These are phyloP conservation scores for Cyberlindnera bimundalis DNA, from an alignment of 805 yeast species.

Conservation along the genomic window DNA sequence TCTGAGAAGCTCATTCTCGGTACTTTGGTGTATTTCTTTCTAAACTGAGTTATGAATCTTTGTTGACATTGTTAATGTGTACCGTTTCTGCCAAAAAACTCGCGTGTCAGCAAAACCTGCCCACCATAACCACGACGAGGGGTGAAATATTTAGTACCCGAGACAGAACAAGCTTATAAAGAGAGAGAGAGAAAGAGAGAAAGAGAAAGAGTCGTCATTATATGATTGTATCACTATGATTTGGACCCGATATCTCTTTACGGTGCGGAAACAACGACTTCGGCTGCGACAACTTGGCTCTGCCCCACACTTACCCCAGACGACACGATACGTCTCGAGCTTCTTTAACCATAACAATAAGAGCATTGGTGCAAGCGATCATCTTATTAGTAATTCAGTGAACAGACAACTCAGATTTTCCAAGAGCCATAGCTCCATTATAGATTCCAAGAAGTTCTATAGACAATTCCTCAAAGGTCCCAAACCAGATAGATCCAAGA, in stretches of 20 bases:
- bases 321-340: conserved; percentile 2
- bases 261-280: conserved; percentile 1
- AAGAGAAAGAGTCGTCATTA: no score
- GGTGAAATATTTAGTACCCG: no score
- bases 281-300: no score
- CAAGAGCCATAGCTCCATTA: neutral
- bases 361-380: neutral
- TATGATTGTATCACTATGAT: no score
- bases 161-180: no score
- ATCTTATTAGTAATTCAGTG: neutral
- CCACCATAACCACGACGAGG: neutral
- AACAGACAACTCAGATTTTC: no score
- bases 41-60: no score
- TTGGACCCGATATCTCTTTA: neutral
- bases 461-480: neutral
- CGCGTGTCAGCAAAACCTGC: neutral
- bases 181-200: no score
- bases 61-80: no score
- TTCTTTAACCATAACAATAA: conserved; percentile 7
- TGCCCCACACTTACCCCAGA: conserved; percentile 9
- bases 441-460: neutral
- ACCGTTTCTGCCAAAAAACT: neutral
- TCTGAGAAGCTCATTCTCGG: conserved; percentile 14
- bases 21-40: no score
- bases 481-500: neutral